Conservation (phyloP, 768 basidiomycete species). For the Hypholoma fasciculare region DNA sequence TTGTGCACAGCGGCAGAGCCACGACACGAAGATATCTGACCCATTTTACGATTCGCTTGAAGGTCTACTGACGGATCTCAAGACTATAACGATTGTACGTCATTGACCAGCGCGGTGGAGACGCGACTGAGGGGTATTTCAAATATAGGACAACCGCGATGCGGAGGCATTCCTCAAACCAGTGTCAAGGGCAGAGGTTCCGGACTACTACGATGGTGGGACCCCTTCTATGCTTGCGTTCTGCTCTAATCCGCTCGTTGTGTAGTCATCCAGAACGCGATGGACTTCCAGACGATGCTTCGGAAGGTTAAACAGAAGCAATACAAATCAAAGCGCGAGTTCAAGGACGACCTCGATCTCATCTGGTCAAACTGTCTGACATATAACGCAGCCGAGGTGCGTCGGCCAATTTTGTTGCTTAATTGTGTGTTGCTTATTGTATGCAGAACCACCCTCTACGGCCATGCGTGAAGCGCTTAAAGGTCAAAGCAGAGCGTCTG, state of each 20-base stretch:
- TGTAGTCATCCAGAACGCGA: constrained; percentile 88
- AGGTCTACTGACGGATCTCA: constrained; percentile 82
- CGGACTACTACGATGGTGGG: constrained; percentile 7
- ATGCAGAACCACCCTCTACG: constrained; percentile 86
- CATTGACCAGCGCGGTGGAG: constrained; percentile 8
- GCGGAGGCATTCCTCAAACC: constrained; percentile 93
- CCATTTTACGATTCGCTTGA: constrained; percentile 95
- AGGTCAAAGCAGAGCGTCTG: constrained; percentile 81
- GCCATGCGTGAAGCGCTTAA: constrained; percentile 76
- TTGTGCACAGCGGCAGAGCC: constrained; percentile 36
- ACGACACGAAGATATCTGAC: constrained; percentile 76
- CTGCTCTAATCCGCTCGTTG: neutral
- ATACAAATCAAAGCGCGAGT: constrained; percentile 93
- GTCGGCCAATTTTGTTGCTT: constrained; percentile 25
- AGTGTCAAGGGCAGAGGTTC: constrained; percentile 1
- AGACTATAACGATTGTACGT: constrained; percentile 69
- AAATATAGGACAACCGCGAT: constrained; percentile 76
- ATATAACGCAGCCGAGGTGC: constrained; percentile 89
- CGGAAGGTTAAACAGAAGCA: constrained; percentile 91
- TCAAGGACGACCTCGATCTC: constrained; percentile 90
- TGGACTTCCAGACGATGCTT: constrained; percentile 93
- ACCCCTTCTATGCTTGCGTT: neutral
- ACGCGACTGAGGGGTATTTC: constrained; percentile 30
- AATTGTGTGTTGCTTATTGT: neutral
- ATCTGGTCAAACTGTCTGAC: constrained; percentile 96